phyloP scores from a whole-genome alignment of 495 filamentous ascomycete genomes.

The Annulohypoxylon maeteangense region DNA sequence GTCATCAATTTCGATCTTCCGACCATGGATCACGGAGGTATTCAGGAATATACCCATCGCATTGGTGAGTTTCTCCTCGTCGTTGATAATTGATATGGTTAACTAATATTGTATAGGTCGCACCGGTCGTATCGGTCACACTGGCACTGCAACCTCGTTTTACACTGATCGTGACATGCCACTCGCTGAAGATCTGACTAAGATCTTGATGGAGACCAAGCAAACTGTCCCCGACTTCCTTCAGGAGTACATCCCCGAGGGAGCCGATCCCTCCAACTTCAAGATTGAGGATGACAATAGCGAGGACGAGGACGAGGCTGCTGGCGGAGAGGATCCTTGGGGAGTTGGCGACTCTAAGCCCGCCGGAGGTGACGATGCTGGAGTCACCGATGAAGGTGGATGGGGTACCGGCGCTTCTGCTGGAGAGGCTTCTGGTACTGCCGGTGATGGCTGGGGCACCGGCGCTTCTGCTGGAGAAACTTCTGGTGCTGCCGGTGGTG shows the following conservation, averaged over 20 bases:
- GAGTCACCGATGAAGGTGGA: constrained; percentile 5
- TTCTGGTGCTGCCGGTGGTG: background rate
- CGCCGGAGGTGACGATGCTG: constrained; percentile 12
- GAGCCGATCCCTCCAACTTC: constrained; percentile 55
- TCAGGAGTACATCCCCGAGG: constrained; percentile 66
- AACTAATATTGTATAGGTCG: constrained; percentile 69
- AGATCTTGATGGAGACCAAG: constrained; percentile 79
- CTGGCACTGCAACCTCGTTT: constrained; percentile 88
- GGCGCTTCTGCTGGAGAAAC: no score
- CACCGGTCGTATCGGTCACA: constrained; percentile 92
- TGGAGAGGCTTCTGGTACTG: constrained; percentile 6
- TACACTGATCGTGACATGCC: constrained; percentile 75
- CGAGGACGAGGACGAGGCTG: constrained; percentile 58
- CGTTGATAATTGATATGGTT: background rate
- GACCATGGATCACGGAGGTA: constrained; percentile 75
- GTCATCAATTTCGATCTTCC: constrained; percentile 95
- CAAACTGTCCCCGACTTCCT: constrained; percentile 88
- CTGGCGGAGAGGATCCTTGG: constrained; percentile 31
- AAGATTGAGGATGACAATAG: constrained; percentile 73
- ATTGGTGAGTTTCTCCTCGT: constrained; percentile 70
- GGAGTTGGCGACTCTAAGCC: constrained; percentile 15
- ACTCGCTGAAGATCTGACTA: constrained; percentile 75
- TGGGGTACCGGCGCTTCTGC: background rate
- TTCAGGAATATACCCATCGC: constrained; percentile 92
- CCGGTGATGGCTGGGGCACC: constrained; percentile 9